Evolutionary conservation across 495 filamentous ascomycete species (phyloP).

Genomic region (Cudoniella acicularis): DNA sequence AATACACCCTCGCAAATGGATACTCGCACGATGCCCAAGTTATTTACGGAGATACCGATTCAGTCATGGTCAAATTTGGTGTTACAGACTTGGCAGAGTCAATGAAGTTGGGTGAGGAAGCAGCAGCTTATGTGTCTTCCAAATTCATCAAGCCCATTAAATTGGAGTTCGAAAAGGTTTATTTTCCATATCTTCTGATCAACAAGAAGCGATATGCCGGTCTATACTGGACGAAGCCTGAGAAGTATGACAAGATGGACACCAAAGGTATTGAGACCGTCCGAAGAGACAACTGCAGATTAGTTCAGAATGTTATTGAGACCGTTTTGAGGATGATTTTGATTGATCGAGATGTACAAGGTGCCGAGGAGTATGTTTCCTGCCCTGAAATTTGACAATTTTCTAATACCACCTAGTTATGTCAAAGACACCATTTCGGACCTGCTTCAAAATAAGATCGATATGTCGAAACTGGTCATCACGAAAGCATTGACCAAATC

Average conservation of each 20-base stretch:
- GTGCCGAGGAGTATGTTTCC: conserved; percentile 81
- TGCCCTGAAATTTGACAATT: neutral
- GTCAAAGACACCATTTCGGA: conserved; percentile 96
- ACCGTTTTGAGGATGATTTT: conserved; percentile 93
- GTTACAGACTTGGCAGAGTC: conserved; percentile 75
- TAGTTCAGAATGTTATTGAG: conserved; percentile 97
- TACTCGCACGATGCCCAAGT: conserved; percentile 92
- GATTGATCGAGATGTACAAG: conserved; percentile 84
- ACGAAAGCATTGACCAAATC: conserved; percentile 78
- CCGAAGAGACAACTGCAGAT: conserved; percentile 88
- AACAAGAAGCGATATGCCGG: conserved; percentile 99
- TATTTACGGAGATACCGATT: conserved; percentile 99
- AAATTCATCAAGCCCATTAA: conserved; percentile 97
- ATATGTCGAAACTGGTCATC: conserved; percentile 99
- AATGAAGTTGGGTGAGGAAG: conserved; percentile 94
- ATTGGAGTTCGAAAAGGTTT: conserved; percentile 99
- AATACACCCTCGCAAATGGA: conserved; percentile 89
- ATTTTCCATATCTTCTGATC: conserved; percentile 96
- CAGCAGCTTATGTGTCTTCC: conserved; percentile 76
- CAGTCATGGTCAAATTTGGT: conserved; percentile 99
- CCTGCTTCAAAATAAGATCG: conserved; percentile 93
- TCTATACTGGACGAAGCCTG: conserved; percentile 89
- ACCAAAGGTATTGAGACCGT: conserved; percentile 99
- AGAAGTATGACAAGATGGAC: conserved; percentile 99
- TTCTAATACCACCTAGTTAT: conserved; percentile 53